Base-by-base conservation (phyloP, 2,329 filamentous ascomycete genomes). In the Claviceps monticola region DNA sequence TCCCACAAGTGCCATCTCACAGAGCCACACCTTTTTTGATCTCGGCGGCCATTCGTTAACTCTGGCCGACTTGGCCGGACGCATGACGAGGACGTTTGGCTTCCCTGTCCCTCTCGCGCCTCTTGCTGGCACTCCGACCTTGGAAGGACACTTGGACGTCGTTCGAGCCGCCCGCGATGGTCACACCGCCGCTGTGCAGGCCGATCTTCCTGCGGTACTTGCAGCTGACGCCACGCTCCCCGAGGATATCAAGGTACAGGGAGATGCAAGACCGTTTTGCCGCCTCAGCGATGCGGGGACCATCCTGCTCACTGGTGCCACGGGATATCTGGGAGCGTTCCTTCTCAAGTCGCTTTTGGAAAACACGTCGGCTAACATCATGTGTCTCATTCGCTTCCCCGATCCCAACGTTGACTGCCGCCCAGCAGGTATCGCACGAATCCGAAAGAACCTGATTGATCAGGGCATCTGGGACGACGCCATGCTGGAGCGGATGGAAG, bases 11-110 rank as follows among this genome's bases (percentile, higher is more conserved):
- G 72, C 76, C 19, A 78, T 90, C 23, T 84, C 83, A 61, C 76
- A 71, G 1, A 81, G 86, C 55, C 82, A 88, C 63, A 84, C 82
- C 63, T 91, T 91, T 66, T 91, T 90, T 62, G 86, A 90, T 54
- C 71, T 91, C 1, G 86, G 86, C 38, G 86, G 86, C 0, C 86
- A 91, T 65, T 89, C 85, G 0, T 69, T 91, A 50, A 80, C 81
- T 2, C 76, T 91, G n/a, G 86, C 86, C 0, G 83, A 88, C 54
- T 74, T 91, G 26, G 80, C 86, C n/a, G 81, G 80, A 26, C 79
- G 80, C 37, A 64, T 90, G 14, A 81, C 83, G 0, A 79, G 79
- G 53, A 76, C 75, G 0, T 88, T 88, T 59, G 85, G 84, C 4
- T 86, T 90, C 62, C 77, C 82, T 0, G 78, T 91, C 1, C 82